Conservation (phyloP, 768 basidiomycete genomes). For the Dioszegia crocea region DNA sequence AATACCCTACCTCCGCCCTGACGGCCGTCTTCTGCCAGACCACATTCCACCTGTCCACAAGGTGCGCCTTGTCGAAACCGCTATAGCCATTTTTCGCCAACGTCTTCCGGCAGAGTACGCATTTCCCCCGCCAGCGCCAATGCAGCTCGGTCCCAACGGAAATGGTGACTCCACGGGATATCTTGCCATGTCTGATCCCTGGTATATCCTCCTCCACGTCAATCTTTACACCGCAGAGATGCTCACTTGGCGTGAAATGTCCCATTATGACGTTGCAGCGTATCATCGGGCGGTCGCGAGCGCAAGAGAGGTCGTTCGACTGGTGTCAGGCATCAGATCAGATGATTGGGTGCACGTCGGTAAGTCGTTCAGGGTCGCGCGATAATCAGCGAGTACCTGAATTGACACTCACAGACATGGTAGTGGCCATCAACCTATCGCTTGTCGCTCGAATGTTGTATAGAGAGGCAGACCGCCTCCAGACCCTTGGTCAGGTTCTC, state of each 20-base stretch:
- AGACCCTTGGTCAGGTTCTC: slow-evolving; percentile 2
- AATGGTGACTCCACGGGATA: background rate
- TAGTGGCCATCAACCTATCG: slow-evolving; percentile 37
- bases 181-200: slow-evolving; percentile 33
- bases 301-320: slow-evolving; percentile 32
- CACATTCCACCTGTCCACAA: slow-evolving; percentile 19
- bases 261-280: slow-evolving; percentile 22
- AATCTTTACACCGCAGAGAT: slow-evolving; percentile 43
- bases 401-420: slow-evolving; percentile 24
- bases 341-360: slow-evolving; percentile 39
- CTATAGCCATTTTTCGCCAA: slow-evolving; percentile 18
- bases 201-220: slow-evolving; percentile 39
- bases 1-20: slow-evolving; percentile 6
- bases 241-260: slow-evolving; percentile 40
- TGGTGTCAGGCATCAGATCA: slow-evolving; percentile 21
- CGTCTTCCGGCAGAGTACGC: slow-evolving; percentile 17
- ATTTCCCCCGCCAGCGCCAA: background rate
- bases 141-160: background rate
- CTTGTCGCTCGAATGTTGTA: slow-evolving; percentile 37
- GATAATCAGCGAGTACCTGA: background rate
- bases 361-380: slow-evolving; percentile 13
- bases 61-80: slow-evolving; percentile 20
- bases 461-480: slow-evolving; percentile 37
- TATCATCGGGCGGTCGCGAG: slow-evolving; percentile 35
- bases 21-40: slow-evolving; percentile 14